Percentiles rank a stretch among this genome's conserved stretches.
Conservation (phyloP, 306 rosid genomes). For the Inga oerstediana region DNA sequence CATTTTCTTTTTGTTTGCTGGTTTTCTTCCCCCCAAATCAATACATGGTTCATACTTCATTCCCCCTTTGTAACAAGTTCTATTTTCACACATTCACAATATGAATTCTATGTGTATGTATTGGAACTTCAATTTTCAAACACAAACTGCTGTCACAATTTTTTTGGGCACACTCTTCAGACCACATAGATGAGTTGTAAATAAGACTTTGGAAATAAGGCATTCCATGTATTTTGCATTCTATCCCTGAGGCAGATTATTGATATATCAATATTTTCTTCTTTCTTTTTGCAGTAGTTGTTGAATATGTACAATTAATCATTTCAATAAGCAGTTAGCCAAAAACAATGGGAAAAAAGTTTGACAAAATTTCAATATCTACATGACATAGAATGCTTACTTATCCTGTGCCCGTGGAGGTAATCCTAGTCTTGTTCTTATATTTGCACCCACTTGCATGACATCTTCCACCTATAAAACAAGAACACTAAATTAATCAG, state of each 20-base stretch:
- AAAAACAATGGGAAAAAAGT: background rate
- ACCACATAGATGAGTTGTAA: background rate
- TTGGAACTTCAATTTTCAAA: background rate
- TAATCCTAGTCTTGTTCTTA: constrained; percentile 67
- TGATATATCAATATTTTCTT: background rate
- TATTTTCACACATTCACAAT: background rate
- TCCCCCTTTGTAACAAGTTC: constrained; percentile 4
- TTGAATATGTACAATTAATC: background rate
- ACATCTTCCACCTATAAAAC: constrained; percentile 68
- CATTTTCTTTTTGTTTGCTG: background rate
- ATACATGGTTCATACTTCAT: background rate
- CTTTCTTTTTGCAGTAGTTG: background rate
- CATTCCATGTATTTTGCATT: constrained; percentile 8
- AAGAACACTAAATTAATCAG: constrained; percentile 24
- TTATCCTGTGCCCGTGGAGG: constrained; percentile 54
- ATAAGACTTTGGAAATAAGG: constrained; percentile 2
- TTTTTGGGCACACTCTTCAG: background rate
- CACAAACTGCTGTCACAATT: background rate
- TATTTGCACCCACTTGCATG: constrained; percentile 64
- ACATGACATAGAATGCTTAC: constrained; percentile 35
- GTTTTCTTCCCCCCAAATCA: background rate
- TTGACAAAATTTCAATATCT: background rate
- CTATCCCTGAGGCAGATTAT: background rate
- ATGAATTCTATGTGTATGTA: background rate
- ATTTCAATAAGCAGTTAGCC: background rate